These are phyloP conservation scores for Ilex asprella DNA, from an alignment of 257 asterid species.

Conservation along the genomic window DNA sequence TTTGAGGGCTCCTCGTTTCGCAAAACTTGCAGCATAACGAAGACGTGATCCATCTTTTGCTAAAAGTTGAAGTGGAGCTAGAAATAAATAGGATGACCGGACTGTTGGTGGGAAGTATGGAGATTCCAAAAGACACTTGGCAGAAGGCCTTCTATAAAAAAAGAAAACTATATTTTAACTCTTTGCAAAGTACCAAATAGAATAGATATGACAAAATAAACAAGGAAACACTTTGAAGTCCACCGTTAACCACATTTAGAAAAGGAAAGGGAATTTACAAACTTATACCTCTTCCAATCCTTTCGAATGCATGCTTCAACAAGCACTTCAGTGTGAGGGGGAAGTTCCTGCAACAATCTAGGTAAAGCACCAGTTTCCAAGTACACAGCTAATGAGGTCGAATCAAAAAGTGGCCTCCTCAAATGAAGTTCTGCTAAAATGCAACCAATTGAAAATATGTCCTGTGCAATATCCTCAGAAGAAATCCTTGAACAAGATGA, in stretches of 20 bases:
- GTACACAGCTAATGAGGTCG: slow-evolving; percentile 42
- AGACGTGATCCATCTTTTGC: slow-evolving; percentile 83
- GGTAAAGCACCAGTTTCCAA: slow-evolving; percentile 65
- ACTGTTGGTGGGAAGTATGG: slow-evolving; percentile 72
- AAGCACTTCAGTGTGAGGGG: slow-evolving; percentile 48
- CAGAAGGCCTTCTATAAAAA: slow-evolving; percentile 80
- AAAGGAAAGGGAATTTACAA: slow-evolving; percentile 12
- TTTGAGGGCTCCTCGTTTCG: slow-evolving; percentile 69
- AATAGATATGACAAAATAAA: neutral
- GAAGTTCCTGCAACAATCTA: slow-evolving; percentile 58
- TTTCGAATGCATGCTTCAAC: slow-evolving; percentile 79
- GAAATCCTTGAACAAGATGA: slow-evolving; percentile 27
- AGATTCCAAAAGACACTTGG: slow-evolving; percentile 82
- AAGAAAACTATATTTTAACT: slow-evolving; percentile 10
- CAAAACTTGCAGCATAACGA: slow-evolving; percentile 76
- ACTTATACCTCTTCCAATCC: slow-evolving; percentile 71
- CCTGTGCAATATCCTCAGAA: slow-evolving; percentile 55
- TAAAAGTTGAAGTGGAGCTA: slow-evolving; percentile 82
- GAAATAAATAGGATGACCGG: slow-evolving; percentile 72
- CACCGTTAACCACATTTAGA: neutral
- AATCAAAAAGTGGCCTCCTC: slow-evolving; percentile 78
- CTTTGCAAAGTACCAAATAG: neutral
- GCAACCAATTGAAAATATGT: slow-evolving; percentile 88
- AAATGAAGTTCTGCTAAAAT: slow-evolving; percentile 81
- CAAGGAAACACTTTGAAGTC: neutral